These are phyloP conservation scores for Cyberlindnera lachancei DNA, from an alignment of 805 yeast species.

Conservation along the genomic window DNA sequence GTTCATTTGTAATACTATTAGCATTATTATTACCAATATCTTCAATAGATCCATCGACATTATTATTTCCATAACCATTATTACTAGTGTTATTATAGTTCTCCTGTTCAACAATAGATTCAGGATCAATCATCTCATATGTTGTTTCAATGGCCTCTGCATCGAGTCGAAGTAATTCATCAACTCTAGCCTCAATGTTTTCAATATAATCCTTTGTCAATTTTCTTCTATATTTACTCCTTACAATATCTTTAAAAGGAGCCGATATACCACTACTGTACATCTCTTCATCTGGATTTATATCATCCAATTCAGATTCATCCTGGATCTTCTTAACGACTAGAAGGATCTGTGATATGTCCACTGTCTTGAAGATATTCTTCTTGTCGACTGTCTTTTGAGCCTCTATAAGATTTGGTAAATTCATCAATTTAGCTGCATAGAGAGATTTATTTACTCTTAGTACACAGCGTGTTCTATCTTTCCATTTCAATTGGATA, in stretches of 20 bases:
- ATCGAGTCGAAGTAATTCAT: conserved; percentile 66
- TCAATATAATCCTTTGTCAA: conserved; percentile 67
- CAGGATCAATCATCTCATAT: conserved; percentile 66
- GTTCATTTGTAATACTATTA: background rate
- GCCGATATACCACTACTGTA: conserved; percentile 66
- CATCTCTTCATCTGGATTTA: conserved; percentile 32
- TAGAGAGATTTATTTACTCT: conserved; percentile 62
- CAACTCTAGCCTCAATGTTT: conserved; percentile 71
- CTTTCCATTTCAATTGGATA: conserved; percentile 74
- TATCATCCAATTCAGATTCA: conserved; percentile 39
- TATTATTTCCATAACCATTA: background rate
- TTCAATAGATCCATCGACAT: no score
- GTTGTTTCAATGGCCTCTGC: conserved; percentile 75
- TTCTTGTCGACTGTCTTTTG: conserved; percentile 86
- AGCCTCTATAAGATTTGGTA: conserved; percentile 83
- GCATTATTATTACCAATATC: background rate
- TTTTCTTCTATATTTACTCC: conserved; percentile 64
- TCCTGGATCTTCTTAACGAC: conserved; percentile 50
- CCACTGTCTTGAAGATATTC: conserved; percentile 80
- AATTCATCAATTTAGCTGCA: conserved; percentile 79
- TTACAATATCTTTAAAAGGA: conserved; percentile 65
- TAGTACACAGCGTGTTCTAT: conserved; percentile 70
- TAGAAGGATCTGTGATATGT: conserved; percentile 76
- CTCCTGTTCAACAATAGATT: conserved; percentile 6
- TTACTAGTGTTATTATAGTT: background rate